A percentile compares a stretch with the other conserved stretches of the same genome.
Conservation (phyloP, 169 alveolate genomes). For the Plasmodium vivax region DNA sequence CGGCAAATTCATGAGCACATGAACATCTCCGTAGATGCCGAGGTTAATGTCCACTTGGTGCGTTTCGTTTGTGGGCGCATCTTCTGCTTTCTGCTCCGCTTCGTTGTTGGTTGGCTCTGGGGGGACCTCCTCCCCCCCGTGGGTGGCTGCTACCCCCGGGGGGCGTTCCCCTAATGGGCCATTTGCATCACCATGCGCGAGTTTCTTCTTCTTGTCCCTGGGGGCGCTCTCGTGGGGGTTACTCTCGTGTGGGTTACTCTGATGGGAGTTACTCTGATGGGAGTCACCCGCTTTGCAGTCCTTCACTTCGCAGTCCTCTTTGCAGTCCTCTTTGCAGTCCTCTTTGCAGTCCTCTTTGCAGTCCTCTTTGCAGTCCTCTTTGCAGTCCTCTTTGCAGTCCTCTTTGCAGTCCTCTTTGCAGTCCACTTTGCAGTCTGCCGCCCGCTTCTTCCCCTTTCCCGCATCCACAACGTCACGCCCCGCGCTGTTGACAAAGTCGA, state of each 20-base stretch:
- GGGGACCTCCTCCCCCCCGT: neutral
- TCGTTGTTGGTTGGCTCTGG: neutral
- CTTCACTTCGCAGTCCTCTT: too few species aligned
- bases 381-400: too few species aligned
- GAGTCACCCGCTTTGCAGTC: too few species aligned
- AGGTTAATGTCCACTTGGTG: conserved; percentile 76
- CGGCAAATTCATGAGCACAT: conserved; percentile 92
- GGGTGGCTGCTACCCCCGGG: neutral
- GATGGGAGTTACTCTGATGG: too few species aligned
- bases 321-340: too few species aligned
- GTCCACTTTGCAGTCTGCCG: too few species aligned
- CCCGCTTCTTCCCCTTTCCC: neutral
- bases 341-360: too few species aligned
- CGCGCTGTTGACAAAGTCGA: neutral
- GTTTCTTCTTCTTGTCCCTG: neutral
- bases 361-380: too few species aligned
- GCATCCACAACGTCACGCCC: neutral
- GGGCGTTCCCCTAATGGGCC: neutral
- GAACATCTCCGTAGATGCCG: conserved; percentile 79
- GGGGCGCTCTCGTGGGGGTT: neutral
- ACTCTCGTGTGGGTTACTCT: too few species aligned
- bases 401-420: too few species aligned
- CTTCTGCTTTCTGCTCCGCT: neutral
- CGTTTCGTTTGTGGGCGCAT: neutral
- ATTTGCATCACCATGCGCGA: neutral